A percentile compares a stretch with the other conserved stretches of the same genome.
These are phyloP conservation scores for Aeschynomene evenia DNA, from an alignment of 306 rosid genomes.

Conservation along the genomic window DNA sequence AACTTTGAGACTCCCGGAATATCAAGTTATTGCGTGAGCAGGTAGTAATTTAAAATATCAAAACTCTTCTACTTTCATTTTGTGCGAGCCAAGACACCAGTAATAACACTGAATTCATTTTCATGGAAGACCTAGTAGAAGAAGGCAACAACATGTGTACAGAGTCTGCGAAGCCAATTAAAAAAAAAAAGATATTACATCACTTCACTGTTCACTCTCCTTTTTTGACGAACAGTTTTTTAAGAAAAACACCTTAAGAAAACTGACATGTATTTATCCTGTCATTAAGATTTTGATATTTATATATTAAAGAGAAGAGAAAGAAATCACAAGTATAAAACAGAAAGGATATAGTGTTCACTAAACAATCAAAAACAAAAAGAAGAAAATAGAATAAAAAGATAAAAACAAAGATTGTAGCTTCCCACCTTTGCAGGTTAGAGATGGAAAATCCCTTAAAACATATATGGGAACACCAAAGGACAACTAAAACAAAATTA, in stretches of 20 bases:
- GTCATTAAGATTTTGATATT: background rate
- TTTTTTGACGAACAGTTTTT: background rate
- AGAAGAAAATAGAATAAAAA: background rate
- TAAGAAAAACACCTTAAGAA: background rate
- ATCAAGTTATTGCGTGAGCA: background rate
- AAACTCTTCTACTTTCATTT: background rate
- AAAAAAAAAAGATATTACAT: background rate
- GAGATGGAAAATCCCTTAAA: constrained; percentile 12
- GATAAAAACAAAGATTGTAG: constrained; percentile 7
- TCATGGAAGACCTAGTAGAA: background rate
- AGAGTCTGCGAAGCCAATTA: background rate
- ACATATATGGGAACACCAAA: background rate
- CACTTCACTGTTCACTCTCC: background rate
- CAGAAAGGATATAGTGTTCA: background rate
- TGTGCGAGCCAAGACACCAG: background rate
- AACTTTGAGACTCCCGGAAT: background rate
- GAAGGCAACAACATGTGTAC: background rate
- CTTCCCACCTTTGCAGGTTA: constrained; percentile 1
- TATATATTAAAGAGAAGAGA: background rate
- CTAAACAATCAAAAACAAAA: background rate
- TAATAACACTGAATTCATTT: background rate
- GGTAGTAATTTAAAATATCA: background rate
- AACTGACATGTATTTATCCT: background rate
- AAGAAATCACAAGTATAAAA: background rate
- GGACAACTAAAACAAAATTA: background rate